Evolutionary conservation across 2,329 filamentous ascomycete species (phyloP).

Genomic region (Aspergillus fructus): DNA sequence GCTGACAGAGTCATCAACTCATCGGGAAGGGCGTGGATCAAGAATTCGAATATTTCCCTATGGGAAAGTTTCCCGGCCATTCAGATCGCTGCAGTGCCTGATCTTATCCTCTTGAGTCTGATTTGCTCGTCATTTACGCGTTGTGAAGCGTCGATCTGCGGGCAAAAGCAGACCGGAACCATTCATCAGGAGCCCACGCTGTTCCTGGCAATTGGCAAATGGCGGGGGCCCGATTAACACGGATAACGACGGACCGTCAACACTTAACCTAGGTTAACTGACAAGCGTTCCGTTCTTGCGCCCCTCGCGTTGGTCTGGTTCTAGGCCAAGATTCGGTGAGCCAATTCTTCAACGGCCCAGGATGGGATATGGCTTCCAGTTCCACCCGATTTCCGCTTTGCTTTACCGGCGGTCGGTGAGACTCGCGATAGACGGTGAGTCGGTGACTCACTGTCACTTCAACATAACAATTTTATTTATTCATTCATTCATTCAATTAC

Average conservation of each 20-base stretch:
- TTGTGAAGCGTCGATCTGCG: slow-evolving; percentile 8
- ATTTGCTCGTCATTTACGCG: background rate
- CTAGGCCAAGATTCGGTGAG: too few species aligned
- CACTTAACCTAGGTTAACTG: background rate
- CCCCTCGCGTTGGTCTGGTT: too few species aligned
- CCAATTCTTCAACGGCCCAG: too few species aligned
- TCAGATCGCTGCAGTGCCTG: slow-evolving; percentile 1
- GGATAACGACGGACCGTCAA: background rate
- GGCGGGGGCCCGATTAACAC: background rate
- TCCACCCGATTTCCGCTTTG: background rate
- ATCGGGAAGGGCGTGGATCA: background rate
- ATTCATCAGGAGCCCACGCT: background rate
- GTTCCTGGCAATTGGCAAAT: background rate
- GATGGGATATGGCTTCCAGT: background rate
- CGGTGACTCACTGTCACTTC: background rate
- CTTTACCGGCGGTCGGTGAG: slow-evolving; percentile 4
- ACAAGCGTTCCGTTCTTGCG: too few species aligned
- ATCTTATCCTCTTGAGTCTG: background rate
- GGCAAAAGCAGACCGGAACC: background rate
- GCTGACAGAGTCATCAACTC: background rate
- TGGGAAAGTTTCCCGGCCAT: slow-evolving; percentile 1
- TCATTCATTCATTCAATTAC: background rate
- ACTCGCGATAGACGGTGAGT: background rate
- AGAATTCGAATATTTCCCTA: background rate
- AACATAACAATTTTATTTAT: background rate